These are phyloP conservation scores for Penstemon barbatus DNA, from an alignment of 257 asterid genomes.

Conservation along the genomic window DNA sequence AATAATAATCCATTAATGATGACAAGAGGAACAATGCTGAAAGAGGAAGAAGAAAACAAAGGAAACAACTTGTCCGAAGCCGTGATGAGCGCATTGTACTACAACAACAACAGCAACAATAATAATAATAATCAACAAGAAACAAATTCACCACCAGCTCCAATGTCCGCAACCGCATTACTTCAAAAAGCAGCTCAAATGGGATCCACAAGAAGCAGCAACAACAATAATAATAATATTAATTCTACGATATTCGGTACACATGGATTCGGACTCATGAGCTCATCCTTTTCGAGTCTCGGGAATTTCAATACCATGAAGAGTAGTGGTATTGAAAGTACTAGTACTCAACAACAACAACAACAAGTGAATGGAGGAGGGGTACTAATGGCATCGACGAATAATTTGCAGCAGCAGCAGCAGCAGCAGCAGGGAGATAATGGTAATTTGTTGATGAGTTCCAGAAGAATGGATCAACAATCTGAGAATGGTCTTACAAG, in stretches of 20 bases:
- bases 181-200: constrained; percentile 84
- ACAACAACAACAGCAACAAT: constrained; percentile 36
- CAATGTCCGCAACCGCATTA: constrained; percentile 83
- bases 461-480: too few species aligned
- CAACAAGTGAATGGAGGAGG: too few species aligned
- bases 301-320: constrained; percentile 36
- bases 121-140: constrained; percentile 29
- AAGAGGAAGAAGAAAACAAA: constrained; percentile 71
- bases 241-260: constrained; percentile 35
- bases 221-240: constrained; percentile 20
- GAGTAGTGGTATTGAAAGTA: background rate
- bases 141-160: constrained; percentile 32
- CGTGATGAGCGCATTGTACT: constrained; percentile 49
- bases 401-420: too few species aligned
- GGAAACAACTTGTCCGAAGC: constrained; percentile 40
- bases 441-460: too few species aligned
- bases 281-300: constrained; percentile 40
- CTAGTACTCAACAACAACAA: too few species aligned
- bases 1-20: constrained; percentile 23
- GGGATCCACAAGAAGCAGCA: constrained; percentile 68
- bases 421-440: too few species aligned
- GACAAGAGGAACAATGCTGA: constrained; percentile 25
- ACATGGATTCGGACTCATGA: constrained; percentile 53
- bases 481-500: constrained; percentile 55
- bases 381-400: constrained; percentile 6